These are phyloP conservation scores for Setaria italica DNA, from an alignment of 202 grass and related monocot genomes.

Conservation along the genomic window DNA sequence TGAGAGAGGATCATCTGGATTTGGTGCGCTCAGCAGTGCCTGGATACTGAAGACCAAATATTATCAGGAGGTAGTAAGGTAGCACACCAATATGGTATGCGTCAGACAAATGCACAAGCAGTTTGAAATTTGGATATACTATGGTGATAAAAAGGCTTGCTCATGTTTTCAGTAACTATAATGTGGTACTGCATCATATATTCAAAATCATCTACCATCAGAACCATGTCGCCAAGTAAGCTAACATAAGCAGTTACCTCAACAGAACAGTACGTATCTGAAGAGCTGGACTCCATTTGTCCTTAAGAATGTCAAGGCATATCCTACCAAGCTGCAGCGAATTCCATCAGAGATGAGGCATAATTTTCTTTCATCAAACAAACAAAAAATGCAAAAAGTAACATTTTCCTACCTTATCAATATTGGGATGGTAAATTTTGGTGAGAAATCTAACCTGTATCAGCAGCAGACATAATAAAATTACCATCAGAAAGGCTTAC, in stretches of 20 bases:
- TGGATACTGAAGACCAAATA: conserved; percentile 63
- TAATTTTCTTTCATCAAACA: neutral
- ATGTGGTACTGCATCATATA: neutral
- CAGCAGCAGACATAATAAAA: conserved; percentile 1
- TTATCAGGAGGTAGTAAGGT: neutral
- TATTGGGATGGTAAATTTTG: conserved; percentile 95
- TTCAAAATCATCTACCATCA: neutral
- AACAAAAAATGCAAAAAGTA: neutral
- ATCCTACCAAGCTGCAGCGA: conserved; percentile 76
- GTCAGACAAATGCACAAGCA: neutral
- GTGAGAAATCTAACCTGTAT: conserved; percentile 82
- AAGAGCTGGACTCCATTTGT: conserved; percentile 92
- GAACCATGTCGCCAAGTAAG: neutral
- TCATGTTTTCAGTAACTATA: neutral
- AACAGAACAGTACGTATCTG: conserved; percentile 86
- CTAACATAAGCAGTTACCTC: conserved; percentile 45
- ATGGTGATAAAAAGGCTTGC: neutral
- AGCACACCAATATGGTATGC: neutral
- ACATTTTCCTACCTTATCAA: conserved; percentile 68
- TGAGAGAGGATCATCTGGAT: conserved; percentile 82
- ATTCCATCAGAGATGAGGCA: neutral
- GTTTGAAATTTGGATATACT: neutral
- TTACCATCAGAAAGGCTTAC: neutral
- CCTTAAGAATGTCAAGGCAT: conserved; percentile 89
- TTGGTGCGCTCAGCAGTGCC: conserved; percentile 82